Base-by-base conservation (phyloP, 192 early-diverging fungal genomes). In the Dissophora ornata region DNA sequence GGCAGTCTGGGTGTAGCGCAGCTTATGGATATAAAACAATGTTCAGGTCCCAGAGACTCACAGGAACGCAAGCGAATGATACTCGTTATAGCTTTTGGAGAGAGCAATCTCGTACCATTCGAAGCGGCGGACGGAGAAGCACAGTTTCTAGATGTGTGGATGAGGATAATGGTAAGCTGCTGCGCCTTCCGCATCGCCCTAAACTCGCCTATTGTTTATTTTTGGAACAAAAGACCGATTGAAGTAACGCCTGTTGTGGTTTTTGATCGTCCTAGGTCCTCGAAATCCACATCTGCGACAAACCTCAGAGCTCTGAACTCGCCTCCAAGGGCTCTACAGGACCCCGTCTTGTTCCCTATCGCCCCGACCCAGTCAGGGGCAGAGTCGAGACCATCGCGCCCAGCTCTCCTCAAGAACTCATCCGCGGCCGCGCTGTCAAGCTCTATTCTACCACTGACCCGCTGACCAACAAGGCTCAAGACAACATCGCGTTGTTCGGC, bases 51-150 rank as follows among this genome's bases (percentile, higher is more conserved):
- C 18, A 26, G n/a, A 0, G 63, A 62, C 19, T 30, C n/a, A 22
- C 59, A 47, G 22, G 42, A 33, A 8, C 25, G 57, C 22, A 60
- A 54, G 19, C 48, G 71, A 6, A 41, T 75, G 10, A 7, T 75
- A 21, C 26, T 75, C 38, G 71, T 67, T 1, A 21, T 75, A 5
- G 71, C 71, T 2, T 75, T 75, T 55, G 71, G 71, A 22, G 45
- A 56, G 18, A 30, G 29, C 5, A 38, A 42, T 13, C 24, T 16
- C 22, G 18, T 28, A 3, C 44, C 32, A 0, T 7, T 30, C 18
- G 33, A 45, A 13, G 41, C 57, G 11, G 9, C 30, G 24, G 52
- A 61, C 18, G 15, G 58, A 11, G 63, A 75, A 6, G 41, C 45
- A 2, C 24, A 61, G 7, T 16, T 67, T 15, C 25, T 75, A 0